These are phyloP conservation scores for Tricholoma terreum DNA, from an alignment of 768 basidiomycete species.

Conservation along the genomic window DNA sequence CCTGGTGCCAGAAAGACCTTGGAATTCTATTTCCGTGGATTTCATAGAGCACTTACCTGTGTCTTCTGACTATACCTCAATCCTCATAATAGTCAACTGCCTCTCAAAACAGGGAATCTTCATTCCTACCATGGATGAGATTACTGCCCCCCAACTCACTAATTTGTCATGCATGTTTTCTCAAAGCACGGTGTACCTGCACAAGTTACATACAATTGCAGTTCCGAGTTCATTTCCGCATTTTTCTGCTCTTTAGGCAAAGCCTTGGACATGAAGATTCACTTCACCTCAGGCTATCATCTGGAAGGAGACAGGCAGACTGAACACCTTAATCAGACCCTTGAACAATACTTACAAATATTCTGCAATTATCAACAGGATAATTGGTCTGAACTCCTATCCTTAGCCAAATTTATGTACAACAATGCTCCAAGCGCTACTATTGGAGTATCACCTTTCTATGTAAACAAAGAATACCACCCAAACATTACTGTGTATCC, in stretches of 20 bases:
- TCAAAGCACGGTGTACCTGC: slow-evolving; percentile 19
- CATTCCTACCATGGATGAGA: not conserved
- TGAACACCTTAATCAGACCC: slow-evolving; percentile 14
- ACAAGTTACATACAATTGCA: slow-evolving; percentile 15
- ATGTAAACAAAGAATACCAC: slow-evolving; percentile 29
- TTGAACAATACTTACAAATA: slow-evolving; percentile 13
- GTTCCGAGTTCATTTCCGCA: not conserved
- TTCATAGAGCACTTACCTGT: not conserved
- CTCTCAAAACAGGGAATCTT: not conserved
- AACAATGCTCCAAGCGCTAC: slow-evolving; percentile 20
- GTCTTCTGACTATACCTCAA: not conserved
- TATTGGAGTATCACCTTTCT: slow-evolving; percentile 31
- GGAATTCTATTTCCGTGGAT: not conserved
- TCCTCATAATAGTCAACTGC: not conserved
- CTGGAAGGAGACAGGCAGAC: slow-evolving; percentile 22
- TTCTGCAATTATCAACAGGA: slow-evolving; percentile 25
- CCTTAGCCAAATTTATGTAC: not conserved
- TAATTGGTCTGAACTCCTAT: slow-evolving; percentile 9
- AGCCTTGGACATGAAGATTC: slow-evolving; percentile 11
- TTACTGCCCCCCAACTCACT: not conserved
- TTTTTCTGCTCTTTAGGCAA: slow-evolving; percentile 14
- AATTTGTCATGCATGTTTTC: slow-evolving; percentile 7
- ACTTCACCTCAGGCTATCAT: slow-evolving; percentile 19
- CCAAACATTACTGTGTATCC: slow-evolving; percentile 20
- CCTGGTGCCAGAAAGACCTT: not conserved